These are phyloP conservation scores for Penicillium pancosmium DNA, from an alignment of 495 filamentous ascomycete species.

Conservation along the genomic window DNA sequence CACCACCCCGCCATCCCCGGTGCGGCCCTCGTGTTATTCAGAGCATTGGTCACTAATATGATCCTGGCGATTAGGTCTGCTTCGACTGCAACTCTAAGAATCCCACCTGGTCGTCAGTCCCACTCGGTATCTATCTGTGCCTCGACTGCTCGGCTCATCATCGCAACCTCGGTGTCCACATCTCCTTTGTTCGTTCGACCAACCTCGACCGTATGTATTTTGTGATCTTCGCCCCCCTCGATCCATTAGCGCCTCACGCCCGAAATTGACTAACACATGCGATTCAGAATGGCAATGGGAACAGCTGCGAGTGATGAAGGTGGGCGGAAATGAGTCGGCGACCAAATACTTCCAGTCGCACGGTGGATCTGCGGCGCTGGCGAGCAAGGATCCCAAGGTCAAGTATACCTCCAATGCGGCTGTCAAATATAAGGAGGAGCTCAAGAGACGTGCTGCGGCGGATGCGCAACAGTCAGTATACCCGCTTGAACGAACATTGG, in stretches of 20 bases:
- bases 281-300: slow-evolving; percentile 97
- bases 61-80: slow-evolving; percentile 66
- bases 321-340: slow-evolving; percentile 96
- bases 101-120: slow-evolving; percentile 97
- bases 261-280: slow-evolving; percentile 22
- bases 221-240: slow-evolving; percentile 1
- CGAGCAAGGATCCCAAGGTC: slow-evolving; percentile 92
- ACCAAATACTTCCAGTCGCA: slow-evolving; percentile 97
- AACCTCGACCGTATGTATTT: slow-evolving; percentile 91
- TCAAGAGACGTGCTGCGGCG: slow-evolving; percentile 76
- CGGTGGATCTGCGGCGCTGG: slow-evolving; percentile 88
- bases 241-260: background rate
- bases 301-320: slow-evolving; percentile 96
- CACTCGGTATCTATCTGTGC: slow-evolving; percentile 96
- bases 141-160: slow-evolving; percentile 95
- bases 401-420: slow-evolving; percentile 93
- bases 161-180: slow-evolving; percentile 88
- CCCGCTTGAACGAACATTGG: background rate
- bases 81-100: slow-evolving; percentile 98
- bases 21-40: slow-evolving; percentile 15
- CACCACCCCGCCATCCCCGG: slow-evolving; percentile 26
- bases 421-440: slow-evolving; percentile 94
- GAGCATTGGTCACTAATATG: slow-evolving; percentile 28
- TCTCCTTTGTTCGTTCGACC: slow-evolving; percentile 97
- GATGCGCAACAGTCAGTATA: slow-evolving; percentile 74